These are phyloP conservation scores for Colletotrichum sp. DNA, from an alignment of 2,329 filamentous ascomycete genomes.

Conservation along the genomic window DNA sequence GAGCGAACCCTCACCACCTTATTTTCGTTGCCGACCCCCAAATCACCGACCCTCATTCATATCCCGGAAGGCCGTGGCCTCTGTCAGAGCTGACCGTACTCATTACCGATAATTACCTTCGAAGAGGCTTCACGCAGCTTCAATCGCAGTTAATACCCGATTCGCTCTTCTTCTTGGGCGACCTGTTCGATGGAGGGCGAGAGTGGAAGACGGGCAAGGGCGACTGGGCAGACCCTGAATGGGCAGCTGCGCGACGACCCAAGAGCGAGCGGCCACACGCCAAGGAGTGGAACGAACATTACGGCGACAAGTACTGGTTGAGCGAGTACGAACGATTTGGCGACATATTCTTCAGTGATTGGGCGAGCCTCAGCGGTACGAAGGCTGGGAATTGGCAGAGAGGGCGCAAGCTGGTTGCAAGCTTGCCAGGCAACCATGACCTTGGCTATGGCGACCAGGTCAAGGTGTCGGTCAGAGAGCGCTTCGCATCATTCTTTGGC, in stretches of 20 bases:
- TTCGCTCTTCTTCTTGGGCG: conserved; percentile 88
- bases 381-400: conserved; percentile 62
- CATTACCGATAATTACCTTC: conserved; percentile 89
- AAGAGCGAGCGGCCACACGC: conserved; percentile 58
- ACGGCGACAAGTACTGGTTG: conserved; percentile 84
- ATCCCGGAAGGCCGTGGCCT: conserved; percentile 76
- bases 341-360: conserved; percentile 80
- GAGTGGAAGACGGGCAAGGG: conserved; percentile 84
- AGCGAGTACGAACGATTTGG: conserved; percentile 85
- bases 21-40: conserved; percentile 90
- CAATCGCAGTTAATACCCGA: conserved; percentile 81
- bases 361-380: conserved; percentile 59
- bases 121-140: conserved; percentile 79
- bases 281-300: conserved; percentile 74
- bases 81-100: conserved; percentile 57
- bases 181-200: conserved; percentile 92
- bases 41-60: conserved; percentile 93
- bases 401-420: conserved; percentile 80
- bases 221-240: conserved; percentile 62
- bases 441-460: conserved; percentile 88
- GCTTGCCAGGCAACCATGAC: conserved; percentile 93
- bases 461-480: conserved; percentile 77
- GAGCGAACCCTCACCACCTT: conserved; percentile 81
- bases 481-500: conserved; percentile 90
- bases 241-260: conserved; percentile 57